Conservation (phyloP, 192 early-diverging fungal genomes). For the Oehlia diaphana region DNA sequence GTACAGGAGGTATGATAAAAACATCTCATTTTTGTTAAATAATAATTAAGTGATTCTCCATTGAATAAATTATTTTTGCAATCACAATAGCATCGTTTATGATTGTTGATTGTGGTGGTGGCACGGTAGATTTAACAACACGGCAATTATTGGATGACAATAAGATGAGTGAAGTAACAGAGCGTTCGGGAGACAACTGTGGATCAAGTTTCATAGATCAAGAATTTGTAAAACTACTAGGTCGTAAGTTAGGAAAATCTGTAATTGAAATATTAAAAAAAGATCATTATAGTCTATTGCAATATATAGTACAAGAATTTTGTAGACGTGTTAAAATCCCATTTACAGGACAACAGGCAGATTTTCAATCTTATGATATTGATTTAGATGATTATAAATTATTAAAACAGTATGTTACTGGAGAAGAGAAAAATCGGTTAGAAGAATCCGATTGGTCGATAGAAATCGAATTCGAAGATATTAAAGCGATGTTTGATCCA, state of each 20-base stretch:
- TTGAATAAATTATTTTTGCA: neutral
- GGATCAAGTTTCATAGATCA: constrained; percentile 7
- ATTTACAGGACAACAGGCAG: neutral
- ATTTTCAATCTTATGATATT: neutral
- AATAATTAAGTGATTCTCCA: neutral
- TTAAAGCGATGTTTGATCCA: constrained; percentile 55
- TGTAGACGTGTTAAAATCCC: neutral
- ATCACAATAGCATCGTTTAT: constrained; percentile 43
- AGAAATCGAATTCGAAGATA: constrained; percentile 43
- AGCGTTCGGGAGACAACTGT: neutral
- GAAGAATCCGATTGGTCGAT: constrained; percentile 46
- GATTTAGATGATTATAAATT: constrained; percentile 1
- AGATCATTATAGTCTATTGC: constrained; percentile 6
- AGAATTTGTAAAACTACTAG: constrained; percentile 16
- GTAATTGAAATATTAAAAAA: neutral
- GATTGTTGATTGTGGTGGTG: constrained; percentile 60
- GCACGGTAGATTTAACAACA: constrained; percentile 56
- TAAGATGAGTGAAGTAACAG: constrained; percentile 2
- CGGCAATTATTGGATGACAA: neutral
- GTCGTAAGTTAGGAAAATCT: neutral
- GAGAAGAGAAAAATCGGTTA: constrained; percentile 20
- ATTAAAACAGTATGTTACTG: constrained; percentile 5
- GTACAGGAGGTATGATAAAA: neutral
- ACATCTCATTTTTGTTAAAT: neutral
- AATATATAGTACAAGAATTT: constrained; percentile 19